Percentiles rank a stretch among this genome's conserved stretches.
phyloP scores from a whole-genome alignment of 2,329 filamentous ascomycete genomes.

The Penicillium psychrosexuale region DNA sequence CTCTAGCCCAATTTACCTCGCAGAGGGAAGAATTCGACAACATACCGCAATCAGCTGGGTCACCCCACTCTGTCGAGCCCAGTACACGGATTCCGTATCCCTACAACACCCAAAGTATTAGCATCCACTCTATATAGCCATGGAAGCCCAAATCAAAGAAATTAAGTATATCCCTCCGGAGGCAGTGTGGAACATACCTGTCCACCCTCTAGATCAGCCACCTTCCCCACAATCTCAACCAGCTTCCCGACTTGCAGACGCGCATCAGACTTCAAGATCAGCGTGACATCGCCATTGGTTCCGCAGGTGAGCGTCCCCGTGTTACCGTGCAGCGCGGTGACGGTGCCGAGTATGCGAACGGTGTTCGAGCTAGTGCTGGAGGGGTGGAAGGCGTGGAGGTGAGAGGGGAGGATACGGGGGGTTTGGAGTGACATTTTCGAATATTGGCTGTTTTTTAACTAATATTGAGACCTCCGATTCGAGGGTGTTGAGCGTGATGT shows the following conservation, averaged over 20 bases:
- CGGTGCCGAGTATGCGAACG: slow-evolving; percentile 82
- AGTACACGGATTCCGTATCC: slow-evolving; percentile 43
- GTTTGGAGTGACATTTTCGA: slow-evolving; percentile 67
- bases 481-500: not conserved
- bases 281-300: slow-evolving; percentile 64
- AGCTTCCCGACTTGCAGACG: slow-evolving; percentile 46
- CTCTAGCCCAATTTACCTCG: not conserved
- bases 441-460: not conserved
- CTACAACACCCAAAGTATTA: slow-evolving; percentile 18
- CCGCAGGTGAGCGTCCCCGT: slow-evolving; percentile 75
- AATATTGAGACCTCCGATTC: not conserved
- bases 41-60: slow-evolving; percentile 40
- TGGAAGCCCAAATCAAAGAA: not conserved
- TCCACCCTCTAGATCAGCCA: slow-evolving; percentile 42
- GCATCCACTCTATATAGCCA: not conserved
- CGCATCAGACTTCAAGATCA: slow-evolving; percentile 63
- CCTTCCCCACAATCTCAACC: slow-evolving; percentile 49
- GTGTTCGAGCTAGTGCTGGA: slow-evolving; percentile 43
- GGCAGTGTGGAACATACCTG: slow-evolving; percentile 27
- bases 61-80: slow-evolving; percentile 44
- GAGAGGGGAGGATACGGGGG: slow-evolving; percentile 76
- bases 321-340: slow-evolving; percentile 77
- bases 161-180: not conserved
- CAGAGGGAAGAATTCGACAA: slow-evolving; percentile 4
- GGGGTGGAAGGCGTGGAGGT: slow-evolving; percentile 72